Evolutionary conservation across 1,284 basidiomycete genomes (phyloP).

Genomic region (Pseudomicrostroma phylloplanum): DNA sequence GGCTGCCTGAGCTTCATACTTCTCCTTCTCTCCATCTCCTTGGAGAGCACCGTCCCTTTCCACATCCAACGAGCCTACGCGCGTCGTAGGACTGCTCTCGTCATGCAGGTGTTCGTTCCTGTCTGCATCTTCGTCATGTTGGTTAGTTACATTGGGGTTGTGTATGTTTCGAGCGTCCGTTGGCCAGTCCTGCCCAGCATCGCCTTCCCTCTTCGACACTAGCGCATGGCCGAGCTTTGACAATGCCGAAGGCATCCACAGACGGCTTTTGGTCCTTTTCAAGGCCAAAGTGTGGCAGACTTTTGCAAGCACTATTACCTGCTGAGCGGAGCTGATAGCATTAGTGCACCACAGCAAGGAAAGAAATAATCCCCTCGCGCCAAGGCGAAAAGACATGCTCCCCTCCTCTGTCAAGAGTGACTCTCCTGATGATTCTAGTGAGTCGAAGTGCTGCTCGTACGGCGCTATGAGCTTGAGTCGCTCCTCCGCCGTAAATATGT

Average conservation of each 20-base stretch:
- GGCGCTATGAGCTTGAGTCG: slow-evolving; percentile 57
- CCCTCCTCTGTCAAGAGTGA: slow-evolving; percentile 10
- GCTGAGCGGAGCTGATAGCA: slow-evolving; percentile 54
- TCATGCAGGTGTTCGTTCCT: background rate
- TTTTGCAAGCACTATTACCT: slow-evolving; percentile 55
- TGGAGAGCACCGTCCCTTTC: background rate
- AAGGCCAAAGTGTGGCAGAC: slow-evolving; percentile 53
- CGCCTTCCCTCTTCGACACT: slow-evolving; percentile 19
- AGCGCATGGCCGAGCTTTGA: slow-evolving; percentile 52
- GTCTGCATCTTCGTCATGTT: slow-evolving; percentile 21
- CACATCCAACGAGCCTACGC: background rate
- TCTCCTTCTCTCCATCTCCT: slow-evolving; percentile 7
- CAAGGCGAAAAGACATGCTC: slow-evolving; percentile 18
- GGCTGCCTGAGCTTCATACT: slow-evolving; percentile 6
- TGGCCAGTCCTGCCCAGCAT: background rate
- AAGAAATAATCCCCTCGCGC: slow-evolving; percentile 55
- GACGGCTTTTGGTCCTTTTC: slow-evolving; percentile 53
- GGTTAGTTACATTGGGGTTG: background rate
- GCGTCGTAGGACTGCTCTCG: background rate
- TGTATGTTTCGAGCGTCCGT: background rate
- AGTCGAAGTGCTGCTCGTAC: slow-evolving; percentile 30
- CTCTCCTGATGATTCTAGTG: background rate
- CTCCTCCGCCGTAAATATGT: slow-evolving; percentile 49
- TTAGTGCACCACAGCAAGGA: slow-evolving; percentile 57
- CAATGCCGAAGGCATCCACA: slow-evolving; percentile 59